Conservation (phyloP, 2,329 filamentous ascomycete species). For the Phyllosticta ampelicida region DNA sequence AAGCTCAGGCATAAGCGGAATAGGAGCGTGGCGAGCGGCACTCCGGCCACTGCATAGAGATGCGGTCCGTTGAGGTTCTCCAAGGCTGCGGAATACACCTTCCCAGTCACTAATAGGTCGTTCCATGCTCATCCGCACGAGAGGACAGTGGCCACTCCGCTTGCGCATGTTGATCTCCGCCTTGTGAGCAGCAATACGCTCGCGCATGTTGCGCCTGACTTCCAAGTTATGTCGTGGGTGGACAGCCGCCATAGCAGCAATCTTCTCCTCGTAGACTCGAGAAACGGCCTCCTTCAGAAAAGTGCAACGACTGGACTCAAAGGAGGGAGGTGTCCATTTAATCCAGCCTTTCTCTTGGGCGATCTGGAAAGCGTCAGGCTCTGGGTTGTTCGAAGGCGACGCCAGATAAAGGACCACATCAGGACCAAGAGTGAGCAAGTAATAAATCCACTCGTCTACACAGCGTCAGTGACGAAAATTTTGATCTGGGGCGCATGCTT, state of each 20-base stretch:
- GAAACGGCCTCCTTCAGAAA: slow-evolving; percentile 53
- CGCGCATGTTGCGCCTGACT: slow-evolving; percentile 30
- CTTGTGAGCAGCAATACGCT: slow-evolving; percentile 32
- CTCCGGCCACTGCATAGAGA: not conserved
- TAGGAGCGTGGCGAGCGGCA: not conserved
- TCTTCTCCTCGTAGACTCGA: slow-evolving; percentile 47
- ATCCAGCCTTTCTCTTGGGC: slow-evolving; percentile 47
- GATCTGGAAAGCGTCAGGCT: slow-evolving; percentile 38
- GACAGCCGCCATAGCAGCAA: slow-evolving; percentile 25
- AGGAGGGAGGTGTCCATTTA: slow-evolving; percentile 41
- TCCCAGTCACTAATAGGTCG: slow-evolving; percentile 30
- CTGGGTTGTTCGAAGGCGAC: slow-evolving; percentile 24
- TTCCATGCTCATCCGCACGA: slow-evolving; percentile 32
- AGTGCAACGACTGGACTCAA: slow-evolving; percentile 38
- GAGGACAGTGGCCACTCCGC: slow-evolving; percentile 24
- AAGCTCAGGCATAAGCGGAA: slow-evolving; percentile 5
- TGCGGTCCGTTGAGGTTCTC: not conserved
- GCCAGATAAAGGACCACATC: slow-evolving; percentile 45
- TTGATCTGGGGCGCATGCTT: slow-evolving; percentile 15
- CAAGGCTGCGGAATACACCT: slow-evolving; percentile 21
- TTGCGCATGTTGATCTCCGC: slow-evolving; percentile 31
- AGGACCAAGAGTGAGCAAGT: slow-evolving; percentile 49
- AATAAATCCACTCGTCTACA: slow-evolving; percentile 50
- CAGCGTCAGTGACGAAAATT: slow-evolving; percentile 12
- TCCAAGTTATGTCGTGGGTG: slow-evolving; percentile 21